Evolutionary conservation across 2,329 filamentous ascomycete species (phyloP), one percentile per base, ranked within the genome.

Genomic region (Aspergillus hortae): DNA sequence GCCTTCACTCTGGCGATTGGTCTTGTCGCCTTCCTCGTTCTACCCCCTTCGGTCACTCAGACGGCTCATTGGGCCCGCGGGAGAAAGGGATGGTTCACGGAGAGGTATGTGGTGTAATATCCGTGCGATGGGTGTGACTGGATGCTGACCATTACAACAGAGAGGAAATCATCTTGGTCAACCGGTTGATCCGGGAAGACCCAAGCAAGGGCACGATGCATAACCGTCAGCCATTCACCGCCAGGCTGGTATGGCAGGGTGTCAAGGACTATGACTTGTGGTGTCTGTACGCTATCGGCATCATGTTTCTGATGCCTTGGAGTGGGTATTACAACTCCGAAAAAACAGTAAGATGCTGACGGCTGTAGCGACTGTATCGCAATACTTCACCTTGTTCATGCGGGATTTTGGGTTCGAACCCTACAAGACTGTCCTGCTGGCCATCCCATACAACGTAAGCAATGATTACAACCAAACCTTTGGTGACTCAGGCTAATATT

Each of bases 161-260:
- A 0, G 82, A 89, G 63, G 85, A 88, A 59, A 76, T 79, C 23
- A 87, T 88, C 56, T 82, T 88, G 77, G 78, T 86, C 30, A 88
- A 87, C 60, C 76, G 77, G 27, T 73, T 84, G 15, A 61, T 80
- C 19, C 70, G 77, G 4, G 77, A 80, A 36, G 77, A 80, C 49
- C 77, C 77, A 0, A 75, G 71, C 35, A 83, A 83, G 59, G 78
- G 79, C 17, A 75, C 75, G 51, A 82, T 82, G 79, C 77, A 81
- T 61, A 82, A 82, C 35, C 62, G 79, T 1, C 74, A 83, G 56
- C 76, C 74, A 0, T 66, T 83, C 2, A 74, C 71, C 0, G 60
- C 70, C 2, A 62, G 55, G 11, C 76, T 79, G 57, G 65, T 83
- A 12, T 78, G 74, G 72, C 63, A 77, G 27, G 76, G 75, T 47